Percentiles rank a stretch among this genome's conserved stretches.
These are phyloP conservation scores for Peziza echinospora DNA, from an alignment of 495 filamentous ascomycete genomes.

Conservation along the genomic window DNA sequence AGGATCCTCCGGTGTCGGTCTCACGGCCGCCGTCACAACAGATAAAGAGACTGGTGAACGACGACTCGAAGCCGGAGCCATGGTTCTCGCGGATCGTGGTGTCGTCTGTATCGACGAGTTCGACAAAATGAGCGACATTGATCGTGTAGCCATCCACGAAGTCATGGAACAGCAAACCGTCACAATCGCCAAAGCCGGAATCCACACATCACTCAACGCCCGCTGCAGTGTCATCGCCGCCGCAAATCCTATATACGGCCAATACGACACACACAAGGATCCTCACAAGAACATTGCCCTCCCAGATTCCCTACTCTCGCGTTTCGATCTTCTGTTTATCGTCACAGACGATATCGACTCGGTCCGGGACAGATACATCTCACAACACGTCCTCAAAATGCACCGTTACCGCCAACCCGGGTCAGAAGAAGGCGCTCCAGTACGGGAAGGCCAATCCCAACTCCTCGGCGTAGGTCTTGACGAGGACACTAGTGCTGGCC, in stretches of 20 bases:
- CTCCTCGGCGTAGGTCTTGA: slow-evolving; percentile 75
- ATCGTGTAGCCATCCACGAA: slow-evolving; percentile 98
- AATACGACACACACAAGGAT: slow-evolving; percentile 97
- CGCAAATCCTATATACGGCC: slow-evolving; percentile 92
- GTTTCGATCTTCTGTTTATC: slow-evolving; percentile 97
- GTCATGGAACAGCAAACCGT: slow-evolving; percentile 99
- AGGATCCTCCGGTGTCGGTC: slow-evolving; percentile 92
- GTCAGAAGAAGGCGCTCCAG: slow-evolving; percentile 83
- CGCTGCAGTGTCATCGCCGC: slow-evolving; percentile 92
- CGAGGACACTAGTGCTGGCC: slow-evolving; percentile 40
- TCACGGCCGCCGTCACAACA: slow-evolving; percentile 85
- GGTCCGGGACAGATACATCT: slow-evolving; percentile 67
- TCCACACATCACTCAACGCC: slow-evolving; percentile 93
- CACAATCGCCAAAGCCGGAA: slow-evolving; percentile 95
- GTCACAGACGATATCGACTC: slow-evolving; percentile 98
- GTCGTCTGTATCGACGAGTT: slow-evolving; percentile 99
- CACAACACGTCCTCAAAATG: slow-evolving; percentile 94
- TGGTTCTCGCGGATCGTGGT: slow-evolving; percentile 92
- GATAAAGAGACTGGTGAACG: slow-evolving; percentile 97
- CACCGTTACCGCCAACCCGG: slow-evolving; percentile 88
- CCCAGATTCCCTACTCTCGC: slow-evolving; percentile 86
- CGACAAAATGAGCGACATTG: slow-evolving; percentile 98
- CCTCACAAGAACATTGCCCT: slow-evolving; percentile 97
- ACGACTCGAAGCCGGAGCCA: slow-evolving; percentile 86
- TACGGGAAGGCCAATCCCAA: slow-evolving; percentile 71